These are phyloP conservation scores for Botryotinia convoluta DNA, from an alignment of 2,329 filamentous ascomycete genomes.

Conservation along the genomic window DNA sequence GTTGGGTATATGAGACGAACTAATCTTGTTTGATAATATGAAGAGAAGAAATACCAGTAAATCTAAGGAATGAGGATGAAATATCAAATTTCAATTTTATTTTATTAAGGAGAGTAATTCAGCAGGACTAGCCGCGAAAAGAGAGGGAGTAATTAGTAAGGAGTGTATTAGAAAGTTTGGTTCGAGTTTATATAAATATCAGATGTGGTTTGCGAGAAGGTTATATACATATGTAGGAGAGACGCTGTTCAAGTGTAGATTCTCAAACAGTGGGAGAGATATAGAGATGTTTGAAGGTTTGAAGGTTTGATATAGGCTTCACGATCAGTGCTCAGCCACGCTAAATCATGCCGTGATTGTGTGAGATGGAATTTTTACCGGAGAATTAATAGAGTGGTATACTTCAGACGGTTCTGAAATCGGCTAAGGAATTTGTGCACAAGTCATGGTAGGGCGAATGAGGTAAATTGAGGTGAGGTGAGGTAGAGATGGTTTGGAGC, in stretches of 20 bases:
- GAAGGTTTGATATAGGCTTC: slow-evolving; percentile 4
- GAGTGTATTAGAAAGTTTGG: not conserved
- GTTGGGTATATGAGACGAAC: not conserved
- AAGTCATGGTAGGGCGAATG: not conserved
- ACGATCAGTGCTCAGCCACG: not conserved
- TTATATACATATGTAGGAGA: not conserved
- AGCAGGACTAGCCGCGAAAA: not conserved
- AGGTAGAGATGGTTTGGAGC: not conserved
- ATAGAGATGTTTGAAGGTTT: not conserved
- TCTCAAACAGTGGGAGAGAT: not conserved
- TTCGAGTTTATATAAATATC: not conserved
- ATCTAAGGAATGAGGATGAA: not conserved
- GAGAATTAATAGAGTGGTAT: not conserved
- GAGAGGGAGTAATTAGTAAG: not conserved
- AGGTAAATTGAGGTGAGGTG: not conserved
- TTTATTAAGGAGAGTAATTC: not conserved
- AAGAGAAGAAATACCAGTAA: not conserved
- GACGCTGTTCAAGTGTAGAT: not conserved
- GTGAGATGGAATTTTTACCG: not conserved
- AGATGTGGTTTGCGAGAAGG: not conserved
- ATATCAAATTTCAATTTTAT: not conserved
- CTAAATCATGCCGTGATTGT: not conserved
- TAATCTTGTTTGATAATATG: not conserved
- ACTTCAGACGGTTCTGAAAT: not conserved
- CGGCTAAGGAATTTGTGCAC: not conserved